phyloP scores from a whole-genome alignment of 805 yeast genomes.

The Saturnispora saitoi region DNA sequence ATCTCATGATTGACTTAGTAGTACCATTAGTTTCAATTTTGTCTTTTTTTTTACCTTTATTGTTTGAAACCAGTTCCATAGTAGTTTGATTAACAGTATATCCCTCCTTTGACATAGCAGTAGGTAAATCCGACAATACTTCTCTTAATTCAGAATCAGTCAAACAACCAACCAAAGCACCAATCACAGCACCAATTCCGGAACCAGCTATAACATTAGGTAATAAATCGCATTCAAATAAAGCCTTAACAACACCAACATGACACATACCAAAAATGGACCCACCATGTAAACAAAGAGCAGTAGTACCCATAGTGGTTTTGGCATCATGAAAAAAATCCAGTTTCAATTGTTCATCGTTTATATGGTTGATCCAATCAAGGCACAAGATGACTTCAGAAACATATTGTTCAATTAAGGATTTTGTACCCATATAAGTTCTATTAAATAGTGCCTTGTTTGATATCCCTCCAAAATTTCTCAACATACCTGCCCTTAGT shows the following conservation, averaged over 20 bases:
- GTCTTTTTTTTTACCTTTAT: constrained; percentile 20
- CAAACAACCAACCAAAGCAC: constrained; percentile 71
- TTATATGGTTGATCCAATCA: constrained; percentile 19
- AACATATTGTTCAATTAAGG: constrained; percentile 79
- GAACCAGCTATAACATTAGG: constrained; percentile 88
- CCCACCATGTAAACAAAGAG: constrained; percentile 88
- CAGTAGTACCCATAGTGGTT: constrained; percentile 85
- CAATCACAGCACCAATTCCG: constrained; percentile 91
- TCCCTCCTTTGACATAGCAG: constrained; percentile 26
- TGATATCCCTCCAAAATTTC: constrained; percentile 89
- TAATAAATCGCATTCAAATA: constrained; percentile 63
- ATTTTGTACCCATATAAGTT: constrained; percentile 82
- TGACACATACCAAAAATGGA: constrained; percentile 91
- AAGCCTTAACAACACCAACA: constrained; percentile 80
- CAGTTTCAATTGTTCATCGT: constrained; percentile 44
- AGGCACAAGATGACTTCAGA: constrained; percentile 66
- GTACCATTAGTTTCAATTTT: constrained; percentile 11
- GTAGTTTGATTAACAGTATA: constrained; percentile 20
- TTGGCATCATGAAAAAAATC: constrained; percentile 81
- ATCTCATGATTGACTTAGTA: neutral
- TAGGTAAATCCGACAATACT: constrained; percentile 34
- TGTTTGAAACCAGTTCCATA: constrained; percentile 34
- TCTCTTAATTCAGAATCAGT: constrained; percentile 53
- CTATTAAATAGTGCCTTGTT: constrained; percentile 71
- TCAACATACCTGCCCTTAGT: constrained; percentile 70